Base-by-base conservation (phyloP, 2,329 filamentous ascomycete genomes). In the Sporothrix euskadiensis region DNA sequence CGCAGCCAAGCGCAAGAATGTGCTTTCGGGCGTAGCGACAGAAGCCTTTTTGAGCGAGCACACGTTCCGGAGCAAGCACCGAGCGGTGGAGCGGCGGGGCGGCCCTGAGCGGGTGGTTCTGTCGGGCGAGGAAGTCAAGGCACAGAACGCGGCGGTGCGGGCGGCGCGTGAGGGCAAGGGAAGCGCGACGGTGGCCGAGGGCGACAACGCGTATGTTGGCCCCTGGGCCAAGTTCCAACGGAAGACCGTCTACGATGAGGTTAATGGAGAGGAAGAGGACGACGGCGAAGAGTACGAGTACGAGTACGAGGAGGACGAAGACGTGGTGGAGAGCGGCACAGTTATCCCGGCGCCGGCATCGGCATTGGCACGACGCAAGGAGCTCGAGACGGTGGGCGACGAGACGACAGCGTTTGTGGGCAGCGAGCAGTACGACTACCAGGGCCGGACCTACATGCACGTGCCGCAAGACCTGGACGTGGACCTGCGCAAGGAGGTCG, bases 391-490 rank as follows among this genome's bases (percentile, higher is more conserved):
- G 76, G 76, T 86, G 78, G 90, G 90, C 74, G 88, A 88, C 35
- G 96, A 99, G 84, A 96, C 91, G 71, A 94, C 91, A 59, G 91
- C 90, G 61, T 99, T 98, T 83, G 92, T 97, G 79, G 96, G 94
- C 75, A 87, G 88, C 56, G 86, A 92, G 79, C 86, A 96, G 82
- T 91, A 90, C 84, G 96, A 99, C 81, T 99, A 99, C 84, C 92
- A 97, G 81, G 96, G 96, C 66, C 88, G 96, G 76, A 97, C 95
- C 47, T 99, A 76, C 81, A 98, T 99, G 95, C 96, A 99, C 82
- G 87, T 98, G 63, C 96, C 96, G 3, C 94, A 94, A 81, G 94
- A 97, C 80, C 84, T 97, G 82, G 93, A 94, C 79, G 85, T 97
- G 80, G 92, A 97, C 80, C 85, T 99, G 78, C 88, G 87, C 76